Percentiles rank a stretch among this genome's conserved stretches.
These are phyloP conservation scores for Lipomyces orientalis DNA, from an alignment of 805 yeast genomes.

Conservation along the genomic window DNA sequence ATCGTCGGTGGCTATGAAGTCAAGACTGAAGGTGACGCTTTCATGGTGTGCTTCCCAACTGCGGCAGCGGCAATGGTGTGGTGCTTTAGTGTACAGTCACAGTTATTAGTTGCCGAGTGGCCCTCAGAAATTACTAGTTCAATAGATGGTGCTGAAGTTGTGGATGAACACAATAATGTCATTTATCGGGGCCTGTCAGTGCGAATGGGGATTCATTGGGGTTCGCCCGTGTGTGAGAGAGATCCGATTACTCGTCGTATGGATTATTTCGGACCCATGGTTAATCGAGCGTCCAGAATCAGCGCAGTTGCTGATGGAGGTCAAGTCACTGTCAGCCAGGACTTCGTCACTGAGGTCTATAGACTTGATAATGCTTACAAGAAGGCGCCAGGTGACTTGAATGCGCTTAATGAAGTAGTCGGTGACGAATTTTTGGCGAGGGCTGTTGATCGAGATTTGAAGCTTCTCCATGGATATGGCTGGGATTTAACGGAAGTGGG, in stretches of 20 bases:
- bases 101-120: constrained; percentile 87
- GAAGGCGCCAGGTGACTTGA: constrained; percentile 45
- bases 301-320: constrained; percentile 98
- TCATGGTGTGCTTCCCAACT: constrained; percentile 95
- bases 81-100: constrained; percentile 93
- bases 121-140: constrained; percentile 87
- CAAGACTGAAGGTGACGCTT: constrained; percentile 99
- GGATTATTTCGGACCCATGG: constrained; percentile 99
- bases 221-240: constrained; percentile 92
- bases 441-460: constrained; percentile 68
- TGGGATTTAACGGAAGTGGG: constrained; percentile 74
- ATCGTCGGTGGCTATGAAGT: constrained; percentile 98
- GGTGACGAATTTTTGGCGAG: constrained; percentile 54
- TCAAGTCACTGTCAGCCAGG: constrained; percentile 86
- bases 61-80: constrained; percentile 88
- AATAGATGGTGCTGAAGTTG: constrained; percentile 80
- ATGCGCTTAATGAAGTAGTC: constrained; percentile 14
- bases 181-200: constrained; percentile 91
- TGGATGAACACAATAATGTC: constrained; percentile 61
- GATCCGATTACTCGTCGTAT: constrained; percentile 95
- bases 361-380: constrained; percentile 57
- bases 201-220: constrained; percentile 99
- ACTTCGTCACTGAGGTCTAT: constrained; percentile 74
- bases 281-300: constrained; percentile 90
- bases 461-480: constrained; percentile 69